Evolutionary conservation across 2,329 filamentous ascomycete genomes (phyloP).

Genomic region (Sordariomycetes sp.): DNA sequence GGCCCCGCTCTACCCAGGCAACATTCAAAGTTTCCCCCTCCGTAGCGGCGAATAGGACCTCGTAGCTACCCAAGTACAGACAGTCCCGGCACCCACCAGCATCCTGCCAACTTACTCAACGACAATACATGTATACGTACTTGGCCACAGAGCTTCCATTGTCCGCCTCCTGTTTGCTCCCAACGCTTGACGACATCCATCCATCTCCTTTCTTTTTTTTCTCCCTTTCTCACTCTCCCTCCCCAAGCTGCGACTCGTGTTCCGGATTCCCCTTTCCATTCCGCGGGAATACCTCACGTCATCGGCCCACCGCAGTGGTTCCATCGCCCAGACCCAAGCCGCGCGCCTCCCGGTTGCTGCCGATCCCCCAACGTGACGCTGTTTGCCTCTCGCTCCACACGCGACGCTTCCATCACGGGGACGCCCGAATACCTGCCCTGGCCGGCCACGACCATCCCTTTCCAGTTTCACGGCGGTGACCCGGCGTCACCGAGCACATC

Average conservation of each 20-base stretch:
- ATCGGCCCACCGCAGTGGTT: background rate
- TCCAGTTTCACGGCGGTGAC: background rate
- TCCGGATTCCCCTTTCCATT: background rate
- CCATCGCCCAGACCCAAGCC: background rate
- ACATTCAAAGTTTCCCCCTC: background rate
- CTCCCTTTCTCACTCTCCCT: background rate
- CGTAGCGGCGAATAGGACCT: too few relatives aligned
- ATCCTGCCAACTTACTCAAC: background rate
- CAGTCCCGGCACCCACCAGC: background rate
- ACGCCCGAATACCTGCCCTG: background rate
- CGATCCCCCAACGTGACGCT: background rate
- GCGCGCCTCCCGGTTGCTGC: background rate
- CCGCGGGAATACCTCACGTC: conserved; percentile 1
- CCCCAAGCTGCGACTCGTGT: background rate
- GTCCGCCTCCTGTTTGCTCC: background rate
- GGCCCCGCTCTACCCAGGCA: background rate
- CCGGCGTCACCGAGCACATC: background rate
- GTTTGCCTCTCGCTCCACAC: background rate
- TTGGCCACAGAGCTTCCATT: background rate
- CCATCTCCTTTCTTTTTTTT: background rate
- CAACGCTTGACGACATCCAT: background rate
- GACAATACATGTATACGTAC: background rate
- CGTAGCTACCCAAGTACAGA: background rate
- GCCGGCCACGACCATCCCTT: background rate
- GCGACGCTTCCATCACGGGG: background rate